These are phyloP conservation scores for Globisporangium paddicum DNA, from an alignment of 352 stramenopile species.

Conservation along the genomic window DNA sequence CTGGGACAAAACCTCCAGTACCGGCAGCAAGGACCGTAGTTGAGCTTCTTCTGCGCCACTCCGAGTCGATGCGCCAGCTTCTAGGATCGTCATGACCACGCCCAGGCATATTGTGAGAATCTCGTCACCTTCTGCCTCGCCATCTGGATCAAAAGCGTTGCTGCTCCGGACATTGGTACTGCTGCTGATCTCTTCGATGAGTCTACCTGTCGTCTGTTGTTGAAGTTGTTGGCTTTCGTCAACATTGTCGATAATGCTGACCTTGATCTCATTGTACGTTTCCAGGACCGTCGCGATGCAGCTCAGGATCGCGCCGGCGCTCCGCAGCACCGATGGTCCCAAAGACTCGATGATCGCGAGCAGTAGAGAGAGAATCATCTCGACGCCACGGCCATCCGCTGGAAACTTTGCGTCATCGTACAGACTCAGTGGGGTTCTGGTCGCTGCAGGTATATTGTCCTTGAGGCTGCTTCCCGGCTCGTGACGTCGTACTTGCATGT, in stretches of 20 bases:
- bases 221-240: neutral
- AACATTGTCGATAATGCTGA: neutral
- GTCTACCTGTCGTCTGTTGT: neutral
- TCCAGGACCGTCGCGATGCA: constrained; percentile 68
- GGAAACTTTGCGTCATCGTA: constrained; percentile 35
- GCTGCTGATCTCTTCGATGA: constrained; percentile 10
- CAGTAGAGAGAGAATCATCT: constrained; percentile 61
- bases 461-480: neutral
- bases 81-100: constrained; percentile 73
- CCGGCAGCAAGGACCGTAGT: constrained; percentile 52
- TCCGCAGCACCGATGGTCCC: constrained; percentile 68
- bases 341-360: constrained; percentile 70
- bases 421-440: constrained; percentile 1
- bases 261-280: constrained; percentile 35
- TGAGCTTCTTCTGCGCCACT: constrained; percentile 49
- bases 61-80: constrained; percentile 48
- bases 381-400: constrained; percentile 28
- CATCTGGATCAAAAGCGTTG: constrained; percentile 11
- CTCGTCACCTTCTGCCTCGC: constrained; percentile 54
- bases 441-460: neutral
- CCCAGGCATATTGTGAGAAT: constrained; percentile 78
- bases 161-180: neutral
- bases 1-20: constrained; percentile 53
- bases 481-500: constrained; percentile 50
- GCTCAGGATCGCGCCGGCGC: constrained; percentile 52